phyloP scores from a whole-genome alignment of 148 eudicot species.

The Nyssa sinensis region DNA sequence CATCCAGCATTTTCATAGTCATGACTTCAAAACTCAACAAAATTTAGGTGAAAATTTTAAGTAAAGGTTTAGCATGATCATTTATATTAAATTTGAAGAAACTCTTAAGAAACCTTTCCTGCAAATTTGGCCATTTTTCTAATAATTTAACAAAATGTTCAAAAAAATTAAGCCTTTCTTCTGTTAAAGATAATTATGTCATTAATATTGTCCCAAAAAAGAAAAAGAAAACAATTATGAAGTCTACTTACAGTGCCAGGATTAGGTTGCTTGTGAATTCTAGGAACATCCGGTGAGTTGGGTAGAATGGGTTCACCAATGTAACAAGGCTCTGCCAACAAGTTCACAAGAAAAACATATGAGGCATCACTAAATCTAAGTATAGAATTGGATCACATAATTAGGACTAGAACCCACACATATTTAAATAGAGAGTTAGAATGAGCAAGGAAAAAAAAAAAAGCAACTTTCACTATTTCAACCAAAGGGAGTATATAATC shows the following conservation, averaged over 20 bases:
- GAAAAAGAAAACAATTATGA: neutral
- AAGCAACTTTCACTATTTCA: neutral
- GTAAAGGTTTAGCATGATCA: no score
- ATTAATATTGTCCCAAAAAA: no score
- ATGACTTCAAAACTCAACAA: no score
- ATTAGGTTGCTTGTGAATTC: slow-evolving; percentile 33
- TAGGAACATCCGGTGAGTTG: slow-evolving; percentile 35
- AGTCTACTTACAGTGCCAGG: slow-evolving; percentile 41
- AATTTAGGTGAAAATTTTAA: no score
- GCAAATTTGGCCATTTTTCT: no score
- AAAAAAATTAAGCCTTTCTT: no score
- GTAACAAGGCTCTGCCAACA: slow-evolving; percentile 36
- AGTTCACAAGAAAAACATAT: neutral
- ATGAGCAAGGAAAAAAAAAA: slow-evolving; percentile 1
- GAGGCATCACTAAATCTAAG: neutral
- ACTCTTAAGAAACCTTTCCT: no score
- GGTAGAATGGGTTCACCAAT: slow-evolving; percentile 29
- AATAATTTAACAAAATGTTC: no score
- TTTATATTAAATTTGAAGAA: no score
- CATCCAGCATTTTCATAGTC: no score
- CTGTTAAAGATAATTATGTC: no score
- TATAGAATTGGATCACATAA: neutral
- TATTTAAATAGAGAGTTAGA: neutral
- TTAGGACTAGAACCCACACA: neutral
- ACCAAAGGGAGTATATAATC: neutral